Evolutionary conservation across 2,329 filamentous ascomycete species (phyloP).

Genomic region (Pestalotiopsis sp.): DNA sequence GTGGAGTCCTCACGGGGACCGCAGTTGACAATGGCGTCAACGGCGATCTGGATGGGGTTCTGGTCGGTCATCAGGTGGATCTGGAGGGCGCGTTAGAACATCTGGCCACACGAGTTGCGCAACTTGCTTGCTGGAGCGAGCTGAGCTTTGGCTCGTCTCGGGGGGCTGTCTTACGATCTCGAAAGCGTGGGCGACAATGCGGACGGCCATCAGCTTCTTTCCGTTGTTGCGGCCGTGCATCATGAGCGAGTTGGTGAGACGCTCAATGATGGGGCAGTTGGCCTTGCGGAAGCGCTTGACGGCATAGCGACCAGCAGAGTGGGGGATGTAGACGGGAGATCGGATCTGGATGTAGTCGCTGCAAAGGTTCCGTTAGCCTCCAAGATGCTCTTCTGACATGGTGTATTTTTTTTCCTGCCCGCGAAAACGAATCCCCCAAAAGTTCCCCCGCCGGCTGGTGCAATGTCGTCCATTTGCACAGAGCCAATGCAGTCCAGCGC

Average conservation of each 20-base stretch:
- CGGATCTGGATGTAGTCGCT: slow-evolving; percentile 99
- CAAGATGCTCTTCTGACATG: not conserved
- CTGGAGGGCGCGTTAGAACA: slow-evolving; percentile 48
- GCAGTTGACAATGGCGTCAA: slow-evolving; percentile 99
- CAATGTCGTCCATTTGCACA: not conserved
- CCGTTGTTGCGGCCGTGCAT: slow-evolving; percentile 99
- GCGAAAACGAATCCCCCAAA: not conserved
- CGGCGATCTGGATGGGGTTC: slow-evolving; percentile 99
- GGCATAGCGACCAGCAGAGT: slow-evolving; percentile 98
- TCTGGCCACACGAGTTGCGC: not conserved
- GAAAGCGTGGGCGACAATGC: slow-evolving; percentile 98
- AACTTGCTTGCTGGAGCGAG: not conserved
- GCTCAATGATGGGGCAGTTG: slow-evolving; percentile 99
- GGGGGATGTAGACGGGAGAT: slow-evolving; percentile 97
- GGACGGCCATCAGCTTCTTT: slow-evolving; percentile 99
- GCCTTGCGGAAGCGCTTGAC: slow-evolving; percentile 99
- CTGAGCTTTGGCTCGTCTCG: not conserved
- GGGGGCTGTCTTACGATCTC: slow-evolving; percentile 81
- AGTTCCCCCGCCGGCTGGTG: not conserved
- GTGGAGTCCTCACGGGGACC: slow-evolving; percentile 99
- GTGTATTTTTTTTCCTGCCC: not conserved
- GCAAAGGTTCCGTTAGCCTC: slow-evolving; percentile 35
- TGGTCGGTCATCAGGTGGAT: slow-evolving; percentile 99
- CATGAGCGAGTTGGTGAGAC: slow-evolving; percentile 99
- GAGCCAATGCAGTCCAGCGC: not conserved